Base-by-base conservation (phyloP, 73 alveolate genomes). In the Stentor roeselii region DNA sequence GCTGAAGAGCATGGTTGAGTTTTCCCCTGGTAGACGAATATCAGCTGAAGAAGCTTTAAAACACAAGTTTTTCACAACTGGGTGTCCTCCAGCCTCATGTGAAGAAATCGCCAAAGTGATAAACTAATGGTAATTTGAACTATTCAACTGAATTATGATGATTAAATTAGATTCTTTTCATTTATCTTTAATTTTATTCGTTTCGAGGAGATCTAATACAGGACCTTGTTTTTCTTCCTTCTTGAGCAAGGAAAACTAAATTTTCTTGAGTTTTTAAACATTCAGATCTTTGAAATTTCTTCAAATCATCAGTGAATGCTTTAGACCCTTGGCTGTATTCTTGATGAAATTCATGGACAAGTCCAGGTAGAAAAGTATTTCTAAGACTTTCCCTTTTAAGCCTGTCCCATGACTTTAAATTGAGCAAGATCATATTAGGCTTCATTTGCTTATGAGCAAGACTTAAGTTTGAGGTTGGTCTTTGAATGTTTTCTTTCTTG, bases 61-160 rank as follows among this genome's bases (percentile, higher is more conserved):
- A 38, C 95, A 90, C 77, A 87, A 88, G 34, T 90, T 82, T 83
- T 90, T 90, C 84, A 40, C 76, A 1, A 78, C 27, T 21, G 80
- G 80, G 34, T n/a, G 21, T n/a, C 37, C 37, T 30, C 42, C n/a
- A 1, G 80, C 80, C 15, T 1, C 80, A 1, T 34, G 50, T 67
- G 80, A 21, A 34, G 80, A 67, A 1, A 67, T 67, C 11, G 80
- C 80, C 11, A 67, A 40, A 34, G 37, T 34, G 21, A 21, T 67
- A 67, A 67, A 27, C 80, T 50, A 50, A 50, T 50, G 6, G 6
- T 50, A 11, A 50, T 11, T 50, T 50, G 6, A 21, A 50, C 6
- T 50, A 6, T 50, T 11, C 6, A 21, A 50, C 21, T 50, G 67
- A 50, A 11, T 50, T 11, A 21, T 11, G 21, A 11, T 50, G 21